phyloP scores from a whole-genome alignment of 495 filamentous ascomycete species.

The Articulospora tetracladia region DNA sequence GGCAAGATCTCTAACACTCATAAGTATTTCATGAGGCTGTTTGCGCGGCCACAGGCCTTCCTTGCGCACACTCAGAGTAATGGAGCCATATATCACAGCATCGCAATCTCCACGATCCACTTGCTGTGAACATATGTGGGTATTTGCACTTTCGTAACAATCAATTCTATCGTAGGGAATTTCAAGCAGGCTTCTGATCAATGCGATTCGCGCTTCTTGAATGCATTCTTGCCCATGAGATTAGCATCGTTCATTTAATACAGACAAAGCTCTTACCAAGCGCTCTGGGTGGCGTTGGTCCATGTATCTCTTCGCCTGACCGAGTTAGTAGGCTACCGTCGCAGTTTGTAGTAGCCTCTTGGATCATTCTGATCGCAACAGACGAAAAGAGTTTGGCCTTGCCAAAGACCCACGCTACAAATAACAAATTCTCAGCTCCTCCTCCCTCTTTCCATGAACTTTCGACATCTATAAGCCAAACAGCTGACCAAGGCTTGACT shows the following conservation, averaged over 20 bases:
- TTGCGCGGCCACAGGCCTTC: background rate
- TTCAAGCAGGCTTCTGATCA: background rate
- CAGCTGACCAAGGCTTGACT: constrained; percentile 1
- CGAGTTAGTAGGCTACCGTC: background rate
- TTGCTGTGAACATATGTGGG: background rate
- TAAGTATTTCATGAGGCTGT: background rate
- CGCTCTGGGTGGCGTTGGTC: background rate
- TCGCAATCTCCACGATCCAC: background rate
- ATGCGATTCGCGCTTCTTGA: background rate
- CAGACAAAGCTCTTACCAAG: background rate
- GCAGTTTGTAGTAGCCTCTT: background rate
- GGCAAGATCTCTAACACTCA: background rate
- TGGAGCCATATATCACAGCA: background rate
- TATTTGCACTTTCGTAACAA: background rate
- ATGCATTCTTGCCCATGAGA: background rate
- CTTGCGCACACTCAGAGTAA: background rate
- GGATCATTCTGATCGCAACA: background rate
- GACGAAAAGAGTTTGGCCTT: background rate
- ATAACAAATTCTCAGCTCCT: constrained; percentile 1
- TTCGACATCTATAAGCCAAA: constrained; percentile 1
- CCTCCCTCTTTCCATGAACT: background rate
- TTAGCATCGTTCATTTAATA: background rate
- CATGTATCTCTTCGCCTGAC: background rate
- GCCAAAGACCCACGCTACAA: constrained; percentile 7
- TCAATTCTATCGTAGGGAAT: background rate